Conservation (phyloP, 1,284 basidiomycete species). For the Ustilago esculenta region DNA sequence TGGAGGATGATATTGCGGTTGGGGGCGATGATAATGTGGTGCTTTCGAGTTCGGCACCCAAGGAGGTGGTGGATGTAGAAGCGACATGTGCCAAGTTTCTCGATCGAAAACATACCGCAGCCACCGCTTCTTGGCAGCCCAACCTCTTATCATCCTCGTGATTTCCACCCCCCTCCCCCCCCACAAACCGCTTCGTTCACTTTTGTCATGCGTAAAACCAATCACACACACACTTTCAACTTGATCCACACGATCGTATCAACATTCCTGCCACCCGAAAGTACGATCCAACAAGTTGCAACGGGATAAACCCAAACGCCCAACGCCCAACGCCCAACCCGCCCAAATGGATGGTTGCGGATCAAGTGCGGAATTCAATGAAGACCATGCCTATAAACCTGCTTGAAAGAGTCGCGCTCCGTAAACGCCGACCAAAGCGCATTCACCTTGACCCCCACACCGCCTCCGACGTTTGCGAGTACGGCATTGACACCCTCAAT, state of each 20-base stretch:
- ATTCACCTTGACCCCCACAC: slow-evolving; percentile 20
- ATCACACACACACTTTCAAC: too few relatives aligned
- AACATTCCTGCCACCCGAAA: too few relatives aligned
- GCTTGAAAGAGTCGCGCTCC: slow-evolving; percentile 33
- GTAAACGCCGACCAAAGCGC: slow-evolving; percentile 32
- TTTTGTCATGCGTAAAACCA: too few relatives aligned
- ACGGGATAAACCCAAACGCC: too few relatives aligned
- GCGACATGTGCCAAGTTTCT: slow-evolving; percentile 45
- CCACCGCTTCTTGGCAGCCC: slow-evolving; percentile 2
- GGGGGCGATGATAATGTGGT: slow-evolving; percentile 45
- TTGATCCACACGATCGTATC: too few relatives aligned
- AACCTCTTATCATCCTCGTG: slow-evolving; percentile 5
- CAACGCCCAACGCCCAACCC: too few relatives aligned
- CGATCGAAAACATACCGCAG: slow-evolving; percentile 7
- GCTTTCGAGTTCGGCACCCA: slow-evolving; percentile 58
- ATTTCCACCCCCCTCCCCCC: too few relatives aligned
- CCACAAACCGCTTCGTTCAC: too few relatives aligned
- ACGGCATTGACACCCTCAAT: slow-evolving; percentile 8
- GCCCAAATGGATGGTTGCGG: too few relatives aligned
- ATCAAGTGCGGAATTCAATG: slow-evolving; percentile 40
- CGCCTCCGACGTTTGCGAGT: neutral
- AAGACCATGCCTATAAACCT: slow-evolving; percentile 45
- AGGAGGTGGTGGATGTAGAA: slow-evolving; percentile 64
- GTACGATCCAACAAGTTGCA: too few relatives aligned
- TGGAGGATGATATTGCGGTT: slow-evolving; percentile 65